A percentile compares a stretch with the other conserved stretches of the same genome.
These are phyloP conservation scores for Austroboletus festivus DNA, from an alignment of 768 basidiomycete species.

Conservation along the genomic window DNA sequence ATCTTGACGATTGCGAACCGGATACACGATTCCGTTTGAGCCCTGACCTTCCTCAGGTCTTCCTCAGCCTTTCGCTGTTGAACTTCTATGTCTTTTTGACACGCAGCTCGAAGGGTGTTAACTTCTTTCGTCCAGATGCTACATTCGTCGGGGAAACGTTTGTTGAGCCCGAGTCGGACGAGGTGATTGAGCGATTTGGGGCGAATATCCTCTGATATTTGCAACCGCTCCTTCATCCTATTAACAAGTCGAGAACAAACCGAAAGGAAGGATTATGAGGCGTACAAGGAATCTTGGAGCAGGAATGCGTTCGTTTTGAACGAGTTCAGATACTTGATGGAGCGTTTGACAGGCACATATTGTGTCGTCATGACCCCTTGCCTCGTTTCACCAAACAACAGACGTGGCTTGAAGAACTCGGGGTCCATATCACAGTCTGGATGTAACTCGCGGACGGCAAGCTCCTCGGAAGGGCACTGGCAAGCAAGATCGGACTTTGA, in stretches of 20 bases:
- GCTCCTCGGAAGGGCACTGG: constrained; percentile 21
- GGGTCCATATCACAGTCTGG: constrained; percentile 22
- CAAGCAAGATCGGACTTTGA: neutral
- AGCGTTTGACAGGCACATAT: constrained; percentile 24
- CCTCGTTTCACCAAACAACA: constrained; percentile 40
- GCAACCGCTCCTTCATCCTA: constrained; percentile 27
- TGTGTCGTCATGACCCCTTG: constrained; percentile 38
- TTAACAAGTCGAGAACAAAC: constrained; percentile 2
- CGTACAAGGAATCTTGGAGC: constrained; percentile 27
- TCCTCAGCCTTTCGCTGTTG: constrained; percentile 14
- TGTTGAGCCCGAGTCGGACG: constrained; percentile 28
- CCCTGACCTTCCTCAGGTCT: constrained; percentile 7
- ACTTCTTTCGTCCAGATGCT: constrained; percentile 24
- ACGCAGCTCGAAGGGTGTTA: neutral
- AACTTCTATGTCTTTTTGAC: neutral
- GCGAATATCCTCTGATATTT: constrained; percentile 21
- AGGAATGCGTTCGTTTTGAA: constrained; percentile 10
- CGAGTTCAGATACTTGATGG: constrained; percentile 3
- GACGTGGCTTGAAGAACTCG: constrained; percentile 25
- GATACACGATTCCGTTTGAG: constrained; percentile 16
- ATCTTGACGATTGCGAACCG: constrained; percentile 26
- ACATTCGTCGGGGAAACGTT: constrained; percentile 27
- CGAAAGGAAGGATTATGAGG: neutral
- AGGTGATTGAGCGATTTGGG: constrained; percentile 29
- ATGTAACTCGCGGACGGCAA: constrained; percentile 14